Base-by-base conservation (phyloP, 1,284 basidiomycete species). In the Ceratobasidium theobromae region DNA sequence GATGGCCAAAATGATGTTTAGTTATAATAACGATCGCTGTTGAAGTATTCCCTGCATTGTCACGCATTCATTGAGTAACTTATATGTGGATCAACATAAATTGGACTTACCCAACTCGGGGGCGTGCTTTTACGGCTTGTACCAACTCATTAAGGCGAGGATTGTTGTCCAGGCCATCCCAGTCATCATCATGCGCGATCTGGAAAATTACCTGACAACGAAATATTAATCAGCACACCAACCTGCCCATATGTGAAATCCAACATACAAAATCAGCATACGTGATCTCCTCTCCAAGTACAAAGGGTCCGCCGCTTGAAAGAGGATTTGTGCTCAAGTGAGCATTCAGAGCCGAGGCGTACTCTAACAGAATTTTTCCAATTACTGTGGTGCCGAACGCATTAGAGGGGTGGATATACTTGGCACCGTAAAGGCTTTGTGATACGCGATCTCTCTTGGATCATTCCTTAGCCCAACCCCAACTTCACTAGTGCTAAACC, bases 121-220 rank as follows among this genome's bases (percentile, higher is more conserved):
- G 60, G 21, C 60, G 60, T 28, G 48, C 60, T 21, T 64, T 64
- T 11, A 64, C 38, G 18, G 48, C 60, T 30, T 64, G 46, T n/a
- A 64, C 60, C 48, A 64, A 21, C 28, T 64, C 60, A n/a, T 64
- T 64, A 14, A 64, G 60, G 9, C 60, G 60, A 14, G 60, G 60
- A 18, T 64, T 64, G 32, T 12, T 30, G 18, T 64, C 60, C 1
- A 64, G 48, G 8, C 60, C 60, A 4, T 33, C 23, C 60, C 60
- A 64, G 16, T 43, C 60, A 28, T 64, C 60, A 21, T 64, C 60
- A 21, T 64, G 60, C 27, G 60, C 60, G 23, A 64, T 64, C 25
- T 64, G 60, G 49, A 64, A 64, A n/a, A 64, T 64, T 9, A 64
- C 60, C 60, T 64, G 18, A 8, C 16, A 38, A 8, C 35, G 35